Conservation (phyloP, 371 early-diverging fungal species). For the Funneliformis caledonium region DNA sequence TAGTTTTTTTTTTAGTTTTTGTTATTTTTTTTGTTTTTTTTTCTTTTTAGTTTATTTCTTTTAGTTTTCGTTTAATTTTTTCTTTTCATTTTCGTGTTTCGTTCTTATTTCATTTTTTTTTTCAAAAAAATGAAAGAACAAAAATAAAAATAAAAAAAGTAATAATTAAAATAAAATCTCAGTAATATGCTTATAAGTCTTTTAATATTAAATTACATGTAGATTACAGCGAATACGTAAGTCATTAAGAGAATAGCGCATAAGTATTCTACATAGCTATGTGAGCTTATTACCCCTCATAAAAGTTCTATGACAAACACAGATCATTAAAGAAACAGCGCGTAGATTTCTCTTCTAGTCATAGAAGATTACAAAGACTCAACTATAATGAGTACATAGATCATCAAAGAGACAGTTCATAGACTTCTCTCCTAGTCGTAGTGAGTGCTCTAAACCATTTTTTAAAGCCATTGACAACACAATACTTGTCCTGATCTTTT, state of each 20-base stretch:
- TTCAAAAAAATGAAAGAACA: too few species aligned
- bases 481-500: not conserved
- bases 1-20: too few species aligned
- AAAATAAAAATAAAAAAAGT: too few species aligned
- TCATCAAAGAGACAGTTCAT: not conserved
- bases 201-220: slow-evolving; percentile 9
- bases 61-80: too few species aligned
- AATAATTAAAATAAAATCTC: too few species aligned
- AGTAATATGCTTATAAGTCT: not conserved
- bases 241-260: not conserved
- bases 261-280: not conserved
- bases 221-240: not conserved
- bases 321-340: not conserved
- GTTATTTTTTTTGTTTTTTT: too few species aligned
- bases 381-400: too few species aligned
- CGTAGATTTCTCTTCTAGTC: not conserved
- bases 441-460: slow-evolving; percentile 1
- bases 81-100: too few species aligned
- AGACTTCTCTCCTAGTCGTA: slow-evolving; percentile 8
- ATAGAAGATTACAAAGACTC: too few species aligned
- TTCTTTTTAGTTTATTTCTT: too few species aligned
- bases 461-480: not conserved
- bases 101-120: too few species aligned
- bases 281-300: not conserved
- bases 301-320: not conserved